phyloP scores from a whole-genome alignment of 192 early-diverging fungal genomes.

The Backusella parvicylindrica region DNA sequence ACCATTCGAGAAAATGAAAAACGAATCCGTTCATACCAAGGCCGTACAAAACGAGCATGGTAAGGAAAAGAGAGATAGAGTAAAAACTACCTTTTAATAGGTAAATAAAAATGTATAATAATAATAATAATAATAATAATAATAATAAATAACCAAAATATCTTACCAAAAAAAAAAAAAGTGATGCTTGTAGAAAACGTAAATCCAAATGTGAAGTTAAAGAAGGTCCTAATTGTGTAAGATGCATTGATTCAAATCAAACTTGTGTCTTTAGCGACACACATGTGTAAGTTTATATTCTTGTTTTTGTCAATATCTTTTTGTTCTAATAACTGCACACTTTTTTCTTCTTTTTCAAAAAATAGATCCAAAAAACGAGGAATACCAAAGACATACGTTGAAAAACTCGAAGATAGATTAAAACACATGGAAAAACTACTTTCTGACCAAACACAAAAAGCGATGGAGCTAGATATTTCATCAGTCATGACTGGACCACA shows the following conservation, averaged over 20 bases:
- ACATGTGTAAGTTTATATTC: neutral
- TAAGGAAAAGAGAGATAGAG: neutral
- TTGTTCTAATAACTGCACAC: neutral
- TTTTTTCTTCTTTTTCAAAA: neutral
- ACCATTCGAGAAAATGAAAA: neutral
- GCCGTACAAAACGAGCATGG: neutral
- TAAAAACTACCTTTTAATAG: too few relatives aligned
- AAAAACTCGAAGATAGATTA: slow-evolving; percentile 22
- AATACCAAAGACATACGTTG: slow-evolving; percentile 32
- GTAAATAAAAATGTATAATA: too few relatives aligned
- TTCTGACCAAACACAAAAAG: neutral
- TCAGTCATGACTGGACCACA: neutral
- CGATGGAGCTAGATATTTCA: neutral
- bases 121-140: too few relatives aligned
- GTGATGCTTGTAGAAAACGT: neutral
- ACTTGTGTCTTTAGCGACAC: neutral
- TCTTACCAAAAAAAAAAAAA: neutral
- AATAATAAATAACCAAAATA: neutral
- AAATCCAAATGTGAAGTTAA: neutral
- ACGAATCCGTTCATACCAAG: too few relatives aligned
- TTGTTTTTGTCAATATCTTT: neutral
- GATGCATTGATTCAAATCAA: neutral
- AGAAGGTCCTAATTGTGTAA: neutral
- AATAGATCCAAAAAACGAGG: slow-evolving; percentile 25
- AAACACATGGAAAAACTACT: slow-evolving; percentile 28